phyloP scores from a whole-genome alignment of 345 rosid genomes.

The Cardamine resedifolia region DNA sequence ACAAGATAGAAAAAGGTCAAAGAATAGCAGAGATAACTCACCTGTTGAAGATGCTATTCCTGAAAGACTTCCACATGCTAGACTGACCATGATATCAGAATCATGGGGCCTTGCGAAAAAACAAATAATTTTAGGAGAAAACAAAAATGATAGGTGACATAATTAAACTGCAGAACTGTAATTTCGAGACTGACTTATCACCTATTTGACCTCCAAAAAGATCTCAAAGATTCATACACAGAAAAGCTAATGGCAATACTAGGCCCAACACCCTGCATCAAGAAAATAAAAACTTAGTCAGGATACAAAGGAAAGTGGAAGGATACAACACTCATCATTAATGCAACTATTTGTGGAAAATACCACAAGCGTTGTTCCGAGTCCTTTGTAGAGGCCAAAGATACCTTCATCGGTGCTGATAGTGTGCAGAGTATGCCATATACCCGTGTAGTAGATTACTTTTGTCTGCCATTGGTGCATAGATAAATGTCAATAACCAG shows the following conservation, averaged over 20 bases:
- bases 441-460: constrained; percentile 72
- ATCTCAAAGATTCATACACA: constrained; percentile 79
- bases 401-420: constrained; percentile 76
- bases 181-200: constrained; percentile 21
- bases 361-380: constrained; percentile 88
- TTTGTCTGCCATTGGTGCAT: constrained; percentile 59
- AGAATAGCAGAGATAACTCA: constrained; percentile 38
- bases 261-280: constrained; percentile 83
- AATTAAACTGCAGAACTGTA: background rate
- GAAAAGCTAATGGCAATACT: constrained; percentile 91
- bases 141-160: background rate
- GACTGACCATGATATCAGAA: constrained; percentile 64
- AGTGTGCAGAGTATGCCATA: constrained; percentile 73
- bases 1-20: background rate
- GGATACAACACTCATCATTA: constrained; percentile 4
- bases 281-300: constrained; percentile 11
- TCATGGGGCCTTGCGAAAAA: constrained; percentile 62
- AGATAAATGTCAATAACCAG: constrained; percentile 11
- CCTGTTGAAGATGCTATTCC: constrained; percentile 99
- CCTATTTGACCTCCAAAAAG: constrained; percentile 80
- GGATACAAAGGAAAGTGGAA: background rate
- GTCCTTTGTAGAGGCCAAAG: constrained; percentile 89
- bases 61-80: constrained; percentile 95
- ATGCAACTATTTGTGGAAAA: constrained; percentile 13
- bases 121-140: background rate